Base-by-base conservation (phyloP, 371 early-diverging fungal species). In the Rhizopus sp. region DNA sequence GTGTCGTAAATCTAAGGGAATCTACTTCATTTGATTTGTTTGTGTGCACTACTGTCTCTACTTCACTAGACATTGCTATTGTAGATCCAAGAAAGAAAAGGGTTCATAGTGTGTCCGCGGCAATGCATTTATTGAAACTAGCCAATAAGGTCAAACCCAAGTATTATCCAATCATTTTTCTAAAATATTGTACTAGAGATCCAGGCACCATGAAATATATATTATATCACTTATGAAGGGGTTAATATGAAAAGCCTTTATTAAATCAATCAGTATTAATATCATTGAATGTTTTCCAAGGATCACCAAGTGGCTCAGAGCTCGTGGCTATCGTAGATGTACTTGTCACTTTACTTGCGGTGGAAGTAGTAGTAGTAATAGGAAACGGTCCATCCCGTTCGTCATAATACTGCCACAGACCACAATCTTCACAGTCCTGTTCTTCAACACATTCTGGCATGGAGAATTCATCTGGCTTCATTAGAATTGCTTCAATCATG, bases 401-500 rank as follows among this genome's bases (percentile, higher is more conserved):
- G 56, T 78, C 80, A 15, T 68, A 52, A 70, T 77, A 93, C 30
- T 80, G 70, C 94, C 94, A 94, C 56, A 77, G 55, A 10, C 69
- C 81, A 62, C 94, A 94, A 64, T 94, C 93, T 10, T 68, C 77
- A 66, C 95, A 95, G 12, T 82, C 82, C 32, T 82, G 72, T 37
- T 68, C 73, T 7, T 90, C 86, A 7, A 84, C 76, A 45, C 78
- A 78, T 5, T 66, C 55, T 17, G 78, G 78, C 35, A 78, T 29
- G 6, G 73, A 69, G 23, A 78, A 78, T 29, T 60, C 53, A 30
- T 84, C 77, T 54, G 79, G 75, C 6, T 69, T 63, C 39, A 83
- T 82, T 12, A 96, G 60, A 8, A 93, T 91, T 12, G 83, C 70
- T 16, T 92, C 86, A 58, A 97, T 93, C 37, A 94, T 88, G 48